Conservation (phyloP, 2,329 filamentous ascomycete genomes). For the Trichoderma citrinoviride region DNA sequence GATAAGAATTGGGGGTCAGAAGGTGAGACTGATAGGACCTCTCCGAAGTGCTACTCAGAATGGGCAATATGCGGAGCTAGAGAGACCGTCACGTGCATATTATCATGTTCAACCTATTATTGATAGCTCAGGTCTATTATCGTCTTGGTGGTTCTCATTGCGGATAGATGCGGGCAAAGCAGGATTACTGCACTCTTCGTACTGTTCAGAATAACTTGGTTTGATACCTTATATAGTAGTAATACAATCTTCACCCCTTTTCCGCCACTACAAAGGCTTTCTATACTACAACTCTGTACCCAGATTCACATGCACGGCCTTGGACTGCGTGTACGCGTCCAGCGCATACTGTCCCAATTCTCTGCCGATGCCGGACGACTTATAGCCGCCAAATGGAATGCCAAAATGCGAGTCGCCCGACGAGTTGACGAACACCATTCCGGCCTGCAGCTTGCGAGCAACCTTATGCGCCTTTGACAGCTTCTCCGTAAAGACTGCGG, state of each 20-base stretch:
- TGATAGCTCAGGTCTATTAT: neutral
- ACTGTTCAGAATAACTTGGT: too few species aligned
- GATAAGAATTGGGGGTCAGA: neutral
- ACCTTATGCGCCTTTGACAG: constrained; percentile 40
- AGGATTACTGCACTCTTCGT: neutral
- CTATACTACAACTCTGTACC: neutral
- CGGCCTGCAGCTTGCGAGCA: constrained; percentile 55
- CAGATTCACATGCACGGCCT: constrained; percentile 26
- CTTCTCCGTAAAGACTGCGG: constrained; percentile 32
- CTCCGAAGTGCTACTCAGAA: too few species aligned
- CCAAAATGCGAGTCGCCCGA: constrained; percentile 30
- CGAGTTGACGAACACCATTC: constrained; percentile 63
- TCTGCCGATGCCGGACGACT: constrained; percentile 35
- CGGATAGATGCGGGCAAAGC: neutral
- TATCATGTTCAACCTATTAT: neutral
- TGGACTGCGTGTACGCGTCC: constrained; percentile 33
- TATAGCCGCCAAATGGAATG: constrained; percentile 37
- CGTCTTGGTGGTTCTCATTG: neutral
- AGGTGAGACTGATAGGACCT: neutral
- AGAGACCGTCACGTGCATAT: neutral
- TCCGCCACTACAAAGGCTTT: too few species aligned
- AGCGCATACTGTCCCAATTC: constrained; percentile 36
- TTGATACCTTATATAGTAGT: too few species aligned
- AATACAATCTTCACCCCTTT: neutral
- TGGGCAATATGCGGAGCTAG: neutral